Base-by-base conservation (phyloP, 371 early-diverging fungal species). In the Mortierella sp. region DNA sequence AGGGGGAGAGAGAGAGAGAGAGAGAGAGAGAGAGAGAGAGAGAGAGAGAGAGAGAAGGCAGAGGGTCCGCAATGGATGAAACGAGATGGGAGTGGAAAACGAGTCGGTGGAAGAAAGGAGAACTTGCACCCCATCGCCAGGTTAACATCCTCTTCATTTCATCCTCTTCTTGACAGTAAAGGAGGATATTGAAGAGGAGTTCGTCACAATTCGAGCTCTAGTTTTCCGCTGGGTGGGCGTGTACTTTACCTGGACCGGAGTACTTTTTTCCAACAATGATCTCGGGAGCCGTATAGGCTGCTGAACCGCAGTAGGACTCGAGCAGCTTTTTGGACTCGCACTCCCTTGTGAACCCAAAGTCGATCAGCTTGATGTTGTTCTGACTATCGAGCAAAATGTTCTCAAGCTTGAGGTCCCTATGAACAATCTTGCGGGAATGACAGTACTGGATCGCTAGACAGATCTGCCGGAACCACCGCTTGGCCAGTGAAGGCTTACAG, bases 271-370 rank as follows among this genome's bases (percentile, higher is more conserved):
- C 92, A 52, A 88, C 76, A 64, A 95, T 92, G 73, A 96, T 91
- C 82, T 96, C 95, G 58, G 97, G 97, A 4, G 97, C 93, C 37
- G 95, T 93, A 85, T 96, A 96, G 13, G 93, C 94, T 3, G 92
- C 88, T 43, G 95, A 94, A 0, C 97, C 97, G 82, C 97, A 96
- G 84, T 93, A 95, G 2, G 95, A 94, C 74, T 96, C 96, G 24
- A 96, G 87, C 43, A 94, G 84, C 73, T 91, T 92, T 52, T 90
- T 90, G 52, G 88, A 86, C 40, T 94, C 92, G 40, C 89, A 90
- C 65, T 92, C 90, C 14, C 94, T 88, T n/a, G 96, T 95, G 88
- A 97, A 96, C 26, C 97, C 97, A 89, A 97, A 96, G 87, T 97
- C 97, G 64, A 93, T 93, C 50, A 97, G 86, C 80, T 96, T 97